Base-by-base conservation (phyloP, 495 filamentous ascomycete species). In the Penicillium malachiteum region DNA sequence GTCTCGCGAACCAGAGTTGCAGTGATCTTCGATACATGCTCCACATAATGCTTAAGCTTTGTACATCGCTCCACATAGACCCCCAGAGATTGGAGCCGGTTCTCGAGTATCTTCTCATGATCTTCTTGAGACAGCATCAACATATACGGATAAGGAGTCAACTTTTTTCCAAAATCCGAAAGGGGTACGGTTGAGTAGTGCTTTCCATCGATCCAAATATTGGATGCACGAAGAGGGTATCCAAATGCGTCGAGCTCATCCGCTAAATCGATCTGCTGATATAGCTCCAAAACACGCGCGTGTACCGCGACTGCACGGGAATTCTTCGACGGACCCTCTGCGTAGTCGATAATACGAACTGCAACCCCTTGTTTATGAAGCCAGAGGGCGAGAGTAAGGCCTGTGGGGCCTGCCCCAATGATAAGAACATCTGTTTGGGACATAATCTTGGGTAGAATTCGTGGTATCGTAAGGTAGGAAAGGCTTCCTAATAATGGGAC, bases 251-350 rank as follows among this genome's bases (percentile, higher is more conserved):
- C 33, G 13, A 75, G 40, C 11, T 65, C 64, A 13, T 76, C 74
- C 5, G 63, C 63, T 18, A 78, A 48, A 11, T 69, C 69, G 3
- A 77, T 61, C 44, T 72, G 71, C 14, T 66, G 68, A 45, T 74
- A 76, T 10, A 79, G 47, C 42, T 79, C 75, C 26, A 79, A 55
- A 11, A 73, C 76, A 10, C 75, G 72, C 5, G 73, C 72, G 52
- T 78, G 74, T 8, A 78, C 64, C 39, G 59, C 64, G 0, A 72
- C 57, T 5, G 73, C 73, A 8, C 71, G 71, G 0, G 74, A 75
- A 13, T 69, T 66, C 21, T 56, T 63, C n/a, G 61, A 56, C 2
- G 56, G 63, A 0, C 56, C 54, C 5, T 60, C 52, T 31, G 59
- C 62, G 49, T 69, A 60, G 49, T 79, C 75, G 32, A 75, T 55